Conservation (phyloP, 2,329 filamentous ascomycete genomes). For the Sporothrix euskadiensis region DNA sequence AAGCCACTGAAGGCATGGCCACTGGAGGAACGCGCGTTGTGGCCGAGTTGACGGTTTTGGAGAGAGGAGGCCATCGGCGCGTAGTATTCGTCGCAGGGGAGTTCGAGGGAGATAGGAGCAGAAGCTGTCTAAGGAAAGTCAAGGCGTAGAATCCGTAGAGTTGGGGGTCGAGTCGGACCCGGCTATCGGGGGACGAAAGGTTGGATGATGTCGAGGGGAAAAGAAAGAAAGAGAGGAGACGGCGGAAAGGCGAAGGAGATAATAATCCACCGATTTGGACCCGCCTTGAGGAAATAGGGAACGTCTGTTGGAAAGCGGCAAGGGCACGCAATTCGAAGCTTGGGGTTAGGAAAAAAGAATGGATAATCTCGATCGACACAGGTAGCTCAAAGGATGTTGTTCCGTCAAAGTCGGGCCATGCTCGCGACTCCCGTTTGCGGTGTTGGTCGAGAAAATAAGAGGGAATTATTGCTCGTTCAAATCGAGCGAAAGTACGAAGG, state of each 20-base stretch:
- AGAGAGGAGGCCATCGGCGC: slow-evolving; percentile 26
- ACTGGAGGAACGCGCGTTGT: slow-evolving; percentile 8
- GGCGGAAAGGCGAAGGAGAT: background rate
- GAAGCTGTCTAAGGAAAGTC: background rate
- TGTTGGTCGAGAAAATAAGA: background rate
- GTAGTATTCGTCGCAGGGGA: background rate
- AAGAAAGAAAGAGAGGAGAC: background rate
- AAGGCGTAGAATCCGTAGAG: background rate
- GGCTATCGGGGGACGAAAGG: background rate
- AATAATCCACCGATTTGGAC: background rate
- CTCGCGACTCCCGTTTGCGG: background rate
- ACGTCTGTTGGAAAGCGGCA: background rate
- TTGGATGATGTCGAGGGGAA: background rate
- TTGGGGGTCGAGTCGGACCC: background rate
- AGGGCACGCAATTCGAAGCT: slow-evolving; percentile 7
- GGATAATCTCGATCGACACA: background rate
- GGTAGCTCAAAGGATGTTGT: background rate
- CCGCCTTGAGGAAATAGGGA: background rate
- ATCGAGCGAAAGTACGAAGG: background rate
- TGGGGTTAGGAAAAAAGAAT: background rate
- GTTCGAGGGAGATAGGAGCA: background rate
- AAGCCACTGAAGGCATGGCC: slow-evolving; percentile 37
- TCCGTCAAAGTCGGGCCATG: slow-evolving; percentile 12
- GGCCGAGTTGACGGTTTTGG: slow-evolving; percentile 11
- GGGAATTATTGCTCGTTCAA: slow-evolving; percentile 16